phyloP scores from a whole-genome alignment of 257 asterid species.

The Rubia yunnanensis region DNA sequence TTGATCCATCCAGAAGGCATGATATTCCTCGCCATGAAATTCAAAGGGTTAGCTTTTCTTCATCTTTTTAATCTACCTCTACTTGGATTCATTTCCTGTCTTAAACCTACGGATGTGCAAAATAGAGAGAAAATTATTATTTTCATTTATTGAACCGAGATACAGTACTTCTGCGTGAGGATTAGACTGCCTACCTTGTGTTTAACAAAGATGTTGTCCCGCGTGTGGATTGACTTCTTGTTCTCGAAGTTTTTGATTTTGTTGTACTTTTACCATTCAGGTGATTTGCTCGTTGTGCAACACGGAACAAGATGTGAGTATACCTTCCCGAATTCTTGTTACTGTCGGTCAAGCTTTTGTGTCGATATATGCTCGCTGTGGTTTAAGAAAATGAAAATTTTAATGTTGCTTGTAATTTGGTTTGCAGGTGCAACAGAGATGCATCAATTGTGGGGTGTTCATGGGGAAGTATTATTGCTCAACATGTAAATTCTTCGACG shows the following conservation, averaged over 20 bases:
- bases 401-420: background rate
- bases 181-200: background rate
- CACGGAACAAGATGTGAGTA: slow-evolving; percentile 58
- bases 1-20: slow-evolving; percentile 52
- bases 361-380: background rate
- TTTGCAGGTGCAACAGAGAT: slow-evolving; percentile 44
- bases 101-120: too few species aligned
- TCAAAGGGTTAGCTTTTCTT: slow-evolving; percentile 34
- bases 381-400: background rate
- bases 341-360: background rate
- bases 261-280: slow-evolving; percentile 21
- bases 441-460: slow-evolving; percentile 44
- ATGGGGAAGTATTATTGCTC: slow-evolving; percentile 61
- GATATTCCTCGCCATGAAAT: slow-evolving; percentile 67
- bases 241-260: background rate
- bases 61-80: background rate
- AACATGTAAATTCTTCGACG: slow-evolving; percentile 62
- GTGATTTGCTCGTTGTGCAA: slow-evolving; percentile 46
- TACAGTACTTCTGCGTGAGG: background rate
- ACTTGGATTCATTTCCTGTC: background rate
- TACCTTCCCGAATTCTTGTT: background rate
- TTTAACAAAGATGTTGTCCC: background rate
- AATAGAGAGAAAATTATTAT: background rate
- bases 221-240: background rate
- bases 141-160: background rate